Base-by-base conservation (phyloP, 2,329 filamentous ascomycete genomes). In the Fusarium sulawesiense region DNA sequence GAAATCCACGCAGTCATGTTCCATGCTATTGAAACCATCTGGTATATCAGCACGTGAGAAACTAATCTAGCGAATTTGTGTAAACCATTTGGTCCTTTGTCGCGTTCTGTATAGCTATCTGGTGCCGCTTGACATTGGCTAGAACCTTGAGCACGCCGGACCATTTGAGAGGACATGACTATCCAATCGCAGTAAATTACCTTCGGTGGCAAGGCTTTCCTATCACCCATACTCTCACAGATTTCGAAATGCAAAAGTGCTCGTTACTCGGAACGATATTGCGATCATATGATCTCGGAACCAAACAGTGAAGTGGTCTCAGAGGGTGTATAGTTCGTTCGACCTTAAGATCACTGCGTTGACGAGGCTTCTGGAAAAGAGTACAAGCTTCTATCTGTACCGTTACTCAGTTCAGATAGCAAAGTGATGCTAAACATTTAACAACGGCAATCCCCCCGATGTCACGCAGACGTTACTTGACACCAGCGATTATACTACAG, bases 371-470 rank as follows among this genome's bases (percentile, higher is more conserved):
- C 51, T 20, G 41, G 61, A 50, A 51, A 48, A 37, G n/a, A 32
- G 20, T 12, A 50, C 30, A 10, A 48, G 16, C 25, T 29, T 12
- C 34, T 20, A n/a, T 6, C 6, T 37, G n/a, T 37, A n/a, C 40
- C 8, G 10, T 51, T 46, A 8, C 23, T 51, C 21, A 7, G n/a
- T 7, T 12, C 25, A 23, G 14, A 37, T 37, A 27, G 12, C 42
- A 23, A 67, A 30, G 34, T 41, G n/a, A 48, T 29, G 55, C 44
- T 37, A 7, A 45, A 55, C 37, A 44, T 50, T 34, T 21, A 16
- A 61, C 46, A 34, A 8, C 12, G 34, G n/a, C 41, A 55, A 47
- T 44, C n/a, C 14, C 48, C 62, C 34, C 6, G 30, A 61, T 61
- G 48, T 49, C 23, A 45, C 21, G 41, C 42, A 30, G 45, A 11